phyloP scores from a whole-genome alignment of 2,329 filamentous ascomycete genomes.

The Neopestalotiopsis sp. region DNA sequence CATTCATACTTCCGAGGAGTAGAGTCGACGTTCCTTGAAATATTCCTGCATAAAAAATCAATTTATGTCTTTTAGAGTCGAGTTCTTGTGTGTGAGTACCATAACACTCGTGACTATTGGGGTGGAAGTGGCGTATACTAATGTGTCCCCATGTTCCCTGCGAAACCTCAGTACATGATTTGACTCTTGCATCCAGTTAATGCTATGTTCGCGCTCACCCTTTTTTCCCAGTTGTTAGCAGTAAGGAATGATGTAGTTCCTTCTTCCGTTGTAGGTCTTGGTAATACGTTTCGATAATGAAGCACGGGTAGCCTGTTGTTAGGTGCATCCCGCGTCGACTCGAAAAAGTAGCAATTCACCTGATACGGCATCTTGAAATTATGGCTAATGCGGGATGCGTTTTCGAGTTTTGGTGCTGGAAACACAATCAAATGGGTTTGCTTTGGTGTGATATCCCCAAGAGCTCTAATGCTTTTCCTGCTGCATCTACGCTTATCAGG shows the following conservation, averaged over 20 bases:
- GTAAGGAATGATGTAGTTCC: background rate
- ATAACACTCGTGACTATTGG: background rate
- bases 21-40: background rate
- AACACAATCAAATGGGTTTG: too few species aligned
- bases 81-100: background rate
- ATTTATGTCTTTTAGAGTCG: background rate
- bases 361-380: background rate
- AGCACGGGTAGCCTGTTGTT: background rate
- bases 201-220: background rate
- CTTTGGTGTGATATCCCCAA: too few species aligned
- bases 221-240: background rate
- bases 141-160: background rate
- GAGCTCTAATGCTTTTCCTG: background rate
- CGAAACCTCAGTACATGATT: background rate
- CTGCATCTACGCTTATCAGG: background rate
- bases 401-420: too few species aligned
- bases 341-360: background rate
- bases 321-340: background rate
- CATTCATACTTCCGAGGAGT: background rate
- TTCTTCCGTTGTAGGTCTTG: background rate
- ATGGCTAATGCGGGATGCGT: background rate
- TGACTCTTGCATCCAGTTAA: background rate
- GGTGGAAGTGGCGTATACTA: background rate
- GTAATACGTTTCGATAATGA: background rate
- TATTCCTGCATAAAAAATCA: background rate